Evolutionary conservation across 179 eudicot species (phyloP).

Genomic region (Beta macrorhiza): DNA sequence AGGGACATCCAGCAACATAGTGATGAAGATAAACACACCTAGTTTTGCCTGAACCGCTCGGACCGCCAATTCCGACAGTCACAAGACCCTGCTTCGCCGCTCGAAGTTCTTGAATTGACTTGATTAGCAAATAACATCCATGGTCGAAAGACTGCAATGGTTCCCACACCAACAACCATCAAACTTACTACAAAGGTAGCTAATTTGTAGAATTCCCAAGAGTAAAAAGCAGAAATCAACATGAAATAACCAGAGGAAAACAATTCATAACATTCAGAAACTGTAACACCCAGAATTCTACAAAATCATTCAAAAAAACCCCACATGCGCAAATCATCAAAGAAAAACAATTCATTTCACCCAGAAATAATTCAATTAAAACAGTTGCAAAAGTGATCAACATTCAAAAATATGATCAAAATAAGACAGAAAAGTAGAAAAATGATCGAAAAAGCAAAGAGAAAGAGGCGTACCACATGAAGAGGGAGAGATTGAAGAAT

Average conservation of each 20-base stretch:
- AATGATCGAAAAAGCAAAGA: not conserved
- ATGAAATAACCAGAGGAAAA: not conserved
- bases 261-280: not conserved
- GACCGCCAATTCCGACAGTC: constrained; percentile 97
- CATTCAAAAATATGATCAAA: not conserved
- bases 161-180: constrained; percentile 18
- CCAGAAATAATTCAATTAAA: not conserved
- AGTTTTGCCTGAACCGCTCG: constrained; percentile 95
- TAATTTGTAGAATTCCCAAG: no score
- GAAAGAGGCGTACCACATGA: constrained; percentile 59
- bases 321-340: not conserved
- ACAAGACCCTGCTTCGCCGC: constrained; percentile 81
- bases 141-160: constrained; percentile 80
- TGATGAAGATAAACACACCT: constrained; percentile 44
- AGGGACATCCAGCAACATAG: not conserved
- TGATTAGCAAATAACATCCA: constrained; percentile 87
- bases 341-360: not conserved
- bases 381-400: not conserved
- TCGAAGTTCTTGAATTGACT: constrained; percentile 92
- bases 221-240: not conserved
- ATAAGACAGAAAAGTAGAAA: not conserved
- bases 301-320: not conserved
- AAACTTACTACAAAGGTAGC: not conserved
- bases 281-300: not conserved
- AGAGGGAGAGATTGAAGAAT: constrained; percentile 97